These are phyloP conservation scores for Coemansia sp. DNA, from an alignment of 192 early-diverging fungal species.

Conservation along the genomic window DNA sequence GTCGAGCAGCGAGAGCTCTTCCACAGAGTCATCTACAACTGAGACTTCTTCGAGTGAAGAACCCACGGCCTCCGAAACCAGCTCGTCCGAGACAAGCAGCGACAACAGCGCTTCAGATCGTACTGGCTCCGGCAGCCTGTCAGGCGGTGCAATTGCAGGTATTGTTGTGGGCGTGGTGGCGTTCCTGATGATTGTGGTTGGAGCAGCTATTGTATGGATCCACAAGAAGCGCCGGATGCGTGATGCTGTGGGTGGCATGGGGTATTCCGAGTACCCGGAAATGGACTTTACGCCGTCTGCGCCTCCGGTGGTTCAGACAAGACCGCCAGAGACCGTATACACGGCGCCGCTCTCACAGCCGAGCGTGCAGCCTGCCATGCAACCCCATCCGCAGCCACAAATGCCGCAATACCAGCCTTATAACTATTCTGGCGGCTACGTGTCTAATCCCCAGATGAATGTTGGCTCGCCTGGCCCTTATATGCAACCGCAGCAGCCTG, in stretches of 20 bases:
- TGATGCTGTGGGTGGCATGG: not conserved
- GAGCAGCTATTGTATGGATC: conserved; percentile 6
- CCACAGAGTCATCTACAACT: not conserved
- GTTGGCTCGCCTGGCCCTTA: conserved; percentile 4
- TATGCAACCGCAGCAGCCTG: conserved; percentile 5
- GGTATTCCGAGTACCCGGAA: conserved; percentile 17
- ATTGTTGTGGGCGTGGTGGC: conserved; percentile 23
- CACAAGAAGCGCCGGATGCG: conserved; percentile 12
- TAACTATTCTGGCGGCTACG: not conserved
- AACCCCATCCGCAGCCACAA: not conserved
- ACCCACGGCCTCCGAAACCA: not conserved
- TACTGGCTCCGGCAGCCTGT: conserved; percentile 7
- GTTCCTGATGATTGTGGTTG: conserved; percentile 8
- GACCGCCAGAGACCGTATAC: not conserved
- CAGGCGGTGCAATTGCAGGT: conserved; percentile 23
- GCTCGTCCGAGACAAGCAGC: not conserved
- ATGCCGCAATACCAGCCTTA: conserved; percentile 7
- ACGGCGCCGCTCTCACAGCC: not conserved
- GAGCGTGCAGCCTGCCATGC: not conserved
- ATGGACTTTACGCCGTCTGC: conserved; percentile 3
- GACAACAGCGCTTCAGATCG: not conserved
- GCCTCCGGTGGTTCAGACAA: not conserved
- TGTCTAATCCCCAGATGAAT: not conserved
- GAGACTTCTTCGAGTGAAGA: not conserved
- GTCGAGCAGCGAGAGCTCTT: conserved; percentile 1